These are phyloP conservation scores for Cystobasidium pallidum DNA, from an alignment of 1,284 basidiomycete genomes.

Conservation along the genomic window DNA sequence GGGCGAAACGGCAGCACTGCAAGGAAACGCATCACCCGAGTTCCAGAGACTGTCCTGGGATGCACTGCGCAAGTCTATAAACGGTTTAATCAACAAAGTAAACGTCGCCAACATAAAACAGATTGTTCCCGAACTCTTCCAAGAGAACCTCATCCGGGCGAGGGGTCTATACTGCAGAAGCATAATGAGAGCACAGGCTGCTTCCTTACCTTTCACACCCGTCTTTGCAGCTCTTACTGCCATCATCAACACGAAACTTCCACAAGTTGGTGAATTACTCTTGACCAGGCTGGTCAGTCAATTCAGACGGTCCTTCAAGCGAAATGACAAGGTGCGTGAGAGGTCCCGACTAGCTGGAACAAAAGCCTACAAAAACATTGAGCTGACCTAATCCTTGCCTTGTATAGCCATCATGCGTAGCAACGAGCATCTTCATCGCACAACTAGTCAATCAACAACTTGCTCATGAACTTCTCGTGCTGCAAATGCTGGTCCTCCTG, in stretches of 20 bases:
- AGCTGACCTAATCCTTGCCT: background rate
- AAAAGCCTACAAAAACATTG: background rate
- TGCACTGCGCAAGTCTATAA: conserved; percentile 94
- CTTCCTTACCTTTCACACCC: conserved; percentile 95
- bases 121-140: conserved; percentile 89
- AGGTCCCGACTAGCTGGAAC: background rate
- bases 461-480: conserved; percentile 89
- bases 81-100: conserved; percentile 98
- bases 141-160: conserved; percentile 88
- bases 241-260: conserved; percentile 96
- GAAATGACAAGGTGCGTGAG: conserved; percentile 87
- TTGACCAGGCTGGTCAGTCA: conserved; percentile 88
- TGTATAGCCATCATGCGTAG: conserved; percentile 80
- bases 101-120: conserved; percentile 96
- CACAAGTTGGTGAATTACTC: conserved; percentile 91
- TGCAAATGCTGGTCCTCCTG: conserved; percentile 91
- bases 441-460: conserved; percentile 96
- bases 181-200: conserved; percentile 95
- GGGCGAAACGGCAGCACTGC: conserved; percentile 69
- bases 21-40: conserved; percentile 86
- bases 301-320: conserved; percentile 90
- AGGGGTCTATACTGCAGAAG: conserved; percentile 87
- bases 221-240: conserved; percentile 93
- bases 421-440: conserved; percentile 92
- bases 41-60: conserved; percentile 98